Conservation (phyloP, 768 basidiomycete species). For the Lactifluus piperatus region DNA sequence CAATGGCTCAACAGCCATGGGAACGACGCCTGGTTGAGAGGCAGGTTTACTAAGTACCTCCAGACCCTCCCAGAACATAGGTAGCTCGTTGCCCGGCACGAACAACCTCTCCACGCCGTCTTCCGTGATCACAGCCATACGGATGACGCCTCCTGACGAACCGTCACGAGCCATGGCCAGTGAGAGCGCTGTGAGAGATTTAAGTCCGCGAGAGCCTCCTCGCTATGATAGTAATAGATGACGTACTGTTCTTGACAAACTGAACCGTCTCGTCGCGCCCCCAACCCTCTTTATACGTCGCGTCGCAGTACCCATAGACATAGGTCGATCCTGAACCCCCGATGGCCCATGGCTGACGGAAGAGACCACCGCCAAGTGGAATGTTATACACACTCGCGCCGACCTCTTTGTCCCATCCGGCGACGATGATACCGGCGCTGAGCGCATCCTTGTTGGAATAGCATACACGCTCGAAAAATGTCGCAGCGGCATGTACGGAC, state of each 20-base stretch:
- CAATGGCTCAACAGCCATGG: constrained; percentile 39
- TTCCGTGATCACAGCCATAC: constrained; percentile 95
- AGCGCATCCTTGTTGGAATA: constrained; percentile 90
- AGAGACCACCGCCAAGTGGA: constrained; percentile 91
- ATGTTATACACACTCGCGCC: constrained; percentile 96
- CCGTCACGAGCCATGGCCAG: constrained; percentile 98
- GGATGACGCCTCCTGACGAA: constrained; percentile 93
- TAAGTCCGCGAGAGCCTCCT: background rate
- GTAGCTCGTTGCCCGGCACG: constrained; percentile 83
- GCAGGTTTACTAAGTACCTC: constrained; percentile 47
- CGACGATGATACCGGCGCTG: constrained; percentile 93
- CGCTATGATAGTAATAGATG: background rate
- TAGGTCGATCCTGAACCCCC: constrained; percentile 97
- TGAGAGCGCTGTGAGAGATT: constrained; percentile 55
- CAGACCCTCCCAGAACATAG: constrained; percentile 82
- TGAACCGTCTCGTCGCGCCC: constrained; percentile 80
- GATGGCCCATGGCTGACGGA: constrained; percentile 98
- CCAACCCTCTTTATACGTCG: constrained; percentile 94
- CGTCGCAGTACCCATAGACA: constrained; percentile 98
- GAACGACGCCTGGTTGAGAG: constrained; percentile 26
- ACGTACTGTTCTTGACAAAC: constrained; percentile 93
- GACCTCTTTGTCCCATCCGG: constrained; percentile 88
- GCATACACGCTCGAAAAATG: constrained; percentile 77
- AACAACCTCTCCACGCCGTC: constrained; percentile 88
- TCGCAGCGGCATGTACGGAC: constrained; percentile 73